A percentile compares a stretch with the other conserved stretches of the same genome.
Conservation (phyloP, 805 yeast genomes). For the Saccharomycopsis amapae region DNA sequence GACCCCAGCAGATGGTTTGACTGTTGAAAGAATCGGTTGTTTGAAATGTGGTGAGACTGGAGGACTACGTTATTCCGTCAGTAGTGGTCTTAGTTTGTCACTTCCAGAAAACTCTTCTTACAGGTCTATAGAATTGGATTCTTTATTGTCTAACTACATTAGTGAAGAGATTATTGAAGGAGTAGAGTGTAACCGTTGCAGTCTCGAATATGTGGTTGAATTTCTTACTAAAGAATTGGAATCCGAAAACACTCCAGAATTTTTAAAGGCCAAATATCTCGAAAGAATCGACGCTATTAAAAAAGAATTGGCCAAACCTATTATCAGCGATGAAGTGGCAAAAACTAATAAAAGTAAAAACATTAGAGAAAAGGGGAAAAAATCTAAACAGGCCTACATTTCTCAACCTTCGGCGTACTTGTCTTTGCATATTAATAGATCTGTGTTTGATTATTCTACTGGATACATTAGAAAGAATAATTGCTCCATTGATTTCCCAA, state of each 20-base stretch:
- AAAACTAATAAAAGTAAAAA: conserved; percentile 66
- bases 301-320: conserved; percentile 52
- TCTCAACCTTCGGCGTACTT: conserved; percentile 78
- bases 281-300: conserved; percentile 44
- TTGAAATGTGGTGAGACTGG: conserved; percentile 88
- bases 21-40: conserved; percentile 88
- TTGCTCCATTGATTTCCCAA: conserved; percentile 73
- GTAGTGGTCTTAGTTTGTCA: conserved; percentile 66
- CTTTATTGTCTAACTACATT: conserved; percentile 58
- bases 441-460: conserved; percentile 84
- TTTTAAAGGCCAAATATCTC: conserved; percentile 26
- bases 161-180: conserved; percentile 84
- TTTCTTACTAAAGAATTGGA: conserved; percentile 38
- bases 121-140: conserved; percentile 37
- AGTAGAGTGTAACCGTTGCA: conserved; percentile 93
- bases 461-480: conserved; percentile 79
- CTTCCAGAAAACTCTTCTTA: conserved; percentile 44
- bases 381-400: conserved; percentile 75
- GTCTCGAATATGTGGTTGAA: conserved; percentile 53
- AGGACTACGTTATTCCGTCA: conserved; percentile 77
- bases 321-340: conserved; percentile 74
- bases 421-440: conserved; percentile 83
- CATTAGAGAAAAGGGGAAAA: conserved; percentile 66
- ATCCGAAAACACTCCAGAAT: conserved; percentile 21
- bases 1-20: conserved; percentile 89